These are phyloP conservation scores for Rhizopogon vinicolor DNA, from an alignment of 768 basidiomycete genomes.

Conservation along the genomic window DNA sequence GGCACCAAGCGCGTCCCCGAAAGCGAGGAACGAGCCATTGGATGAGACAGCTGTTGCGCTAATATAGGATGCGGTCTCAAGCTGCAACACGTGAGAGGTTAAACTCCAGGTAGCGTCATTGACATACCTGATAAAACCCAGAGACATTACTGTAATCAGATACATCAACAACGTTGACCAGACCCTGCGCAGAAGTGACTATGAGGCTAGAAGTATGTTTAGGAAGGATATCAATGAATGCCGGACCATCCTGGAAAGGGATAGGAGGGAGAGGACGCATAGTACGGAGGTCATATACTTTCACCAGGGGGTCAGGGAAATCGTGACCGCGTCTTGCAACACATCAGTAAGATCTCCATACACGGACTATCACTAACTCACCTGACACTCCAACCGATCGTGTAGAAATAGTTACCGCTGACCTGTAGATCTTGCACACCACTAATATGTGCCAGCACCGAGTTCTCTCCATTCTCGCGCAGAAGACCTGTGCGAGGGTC, in stretches of 20 bases:
- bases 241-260: slow-evolving; percentile 81
- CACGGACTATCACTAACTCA: slow-evolving; percentile 22
- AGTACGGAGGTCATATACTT: slow-evolving; percentile 85
- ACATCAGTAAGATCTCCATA: neutral
- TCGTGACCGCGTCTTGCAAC: slow-evolving; percentile 74
- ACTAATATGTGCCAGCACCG: slow-evolving; percentile 74
- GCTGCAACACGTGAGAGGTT: slow-evolving; percentile 30
- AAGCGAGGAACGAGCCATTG: slow-evolving; percentile 87
- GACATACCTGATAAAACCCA: slow-evolving; percentile 76
- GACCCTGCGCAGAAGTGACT: slow-evolving; percentile 74
- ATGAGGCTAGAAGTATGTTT: slow-evolving; percentile 70
- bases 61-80: slow-evolving; percentile 71
- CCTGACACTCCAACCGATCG: slow-evolving; percentile 87
- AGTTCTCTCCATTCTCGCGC: slow-evolving; percentile 44
- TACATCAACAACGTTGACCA: slow-evolving; percentile 82
- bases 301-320: slow-evolving; percentile 87
- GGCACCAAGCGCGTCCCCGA: slow-evolving; percentile 82
- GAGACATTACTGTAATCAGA: slow-evolving; percentile 60
- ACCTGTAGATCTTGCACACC: slow-evolving; percentile 81
- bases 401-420: slow-evolving; percentile 76
- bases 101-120: neutral
- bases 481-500: slow-evolving; percentile 59
- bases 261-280: slow-evolving; percentile 82
- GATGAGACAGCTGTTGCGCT: slow-evolving; percentile 80
- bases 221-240: slow-evolving; percentile 80